Evolutionary conservation across 768 basidiomycete genomes (phyloP).

Genomic region (Leccinum incarnatum): DNA sequence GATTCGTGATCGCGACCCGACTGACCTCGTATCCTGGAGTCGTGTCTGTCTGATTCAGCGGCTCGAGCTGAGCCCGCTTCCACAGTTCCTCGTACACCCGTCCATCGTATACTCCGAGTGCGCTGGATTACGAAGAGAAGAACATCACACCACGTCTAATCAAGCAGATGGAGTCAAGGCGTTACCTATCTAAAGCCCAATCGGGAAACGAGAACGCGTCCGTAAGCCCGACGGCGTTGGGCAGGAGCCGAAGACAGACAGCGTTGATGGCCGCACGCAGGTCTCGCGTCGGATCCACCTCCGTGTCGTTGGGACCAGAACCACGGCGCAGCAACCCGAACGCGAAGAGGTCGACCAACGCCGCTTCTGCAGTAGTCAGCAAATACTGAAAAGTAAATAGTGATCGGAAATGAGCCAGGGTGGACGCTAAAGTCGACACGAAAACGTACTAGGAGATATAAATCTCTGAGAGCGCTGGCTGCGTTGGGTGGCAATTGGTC

Average conservation of each 20-base stretch:
- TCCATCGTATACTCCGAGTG: slow-evolving; percentile 61
- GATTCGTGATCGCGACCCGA: background rate
- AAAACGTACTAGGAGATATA: slow-evolving; percentile 30
- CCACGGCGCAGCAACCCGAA: slow-evolving; percentile 41
- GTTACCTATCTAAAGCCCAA: slow-evolving; percentile 68
- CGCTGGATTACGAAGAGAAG: slow-evolving; percentile 34
- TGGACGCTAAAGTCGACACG: background rate
- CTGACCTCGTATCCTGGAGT: slow-evolving; percentile 56
- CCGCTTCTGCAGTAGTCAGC: slow-evolving; percentile 52
- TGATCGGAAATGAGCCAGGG: background rate
- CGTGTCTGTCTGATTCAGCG: slow-evolving; percentile 52
- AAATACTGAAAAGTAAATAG: slow-evolving; percentile 48
- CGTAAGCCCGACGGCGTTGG: slow-evolving; percentile 63
- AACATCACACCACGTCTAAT: background rate
- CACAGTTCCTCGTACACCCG: slow-evolving; percentile 68
- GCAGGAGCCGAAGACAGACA: slow-evolving; percentile 51
- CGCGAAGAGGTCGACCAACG: slow-evolving; percentile 58
- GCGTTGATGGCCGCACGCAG: slow-evolving; percentile 50
- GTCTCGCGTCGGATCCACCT: slow-evolving; percentile 42
- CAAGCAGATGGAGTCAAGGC: background rate
- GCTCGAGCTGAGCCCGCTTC: slow-evolving; percentile 55
- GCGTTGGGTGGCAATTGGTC: slow-evolving; percentile 14
- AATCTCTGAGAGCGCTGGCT: slow-evolving; percentile 16
- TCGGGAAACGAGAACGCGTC: slow-evolving; percentile 76
- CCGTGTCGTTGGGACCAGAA: slow-evolving; percentile 3